Conservation (phyloP, 805 yeast species). For the Wickerhamiella kazuoi region DNA sequence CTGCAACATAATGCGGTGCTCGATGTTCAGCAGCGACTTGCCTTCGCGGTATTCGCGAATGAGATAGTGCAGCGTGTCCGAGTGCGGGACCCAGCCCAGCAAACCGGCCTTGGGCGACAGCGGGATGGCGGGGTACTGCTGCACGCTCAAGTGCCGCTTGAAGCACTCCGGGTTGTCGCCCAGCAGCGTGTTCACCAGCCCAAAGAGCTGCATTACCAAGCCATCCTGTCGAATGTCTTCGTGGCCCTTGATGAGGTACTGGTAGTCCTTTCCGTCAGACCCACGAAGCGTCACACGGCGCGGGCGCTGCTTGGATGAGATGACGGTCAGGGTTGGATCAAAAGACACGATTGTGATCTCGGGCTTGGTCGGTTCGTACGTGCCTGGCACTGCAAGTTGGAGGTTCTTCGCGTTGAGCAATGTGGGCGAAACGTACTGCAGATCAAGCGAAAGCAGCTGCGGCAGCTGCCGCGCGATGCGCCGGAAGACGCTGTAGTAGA, state of each 20-base stretch:
- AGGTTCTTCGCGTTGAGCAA: constrained; percentile 59
- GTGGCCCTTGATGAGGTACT: constrained; percentile 75
- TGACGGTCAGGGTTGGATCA: constrained; percentile 71
- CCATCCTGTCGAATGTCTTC: constrained; percentile 97
- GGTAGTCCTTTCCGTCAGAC: constrained; percentile 81
- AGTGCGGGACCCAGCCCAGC: constrained; percentile 92
- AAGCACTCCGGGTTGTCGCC: constrained; percentile 88
- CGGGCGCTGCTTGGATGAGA: constrained; percentile 92
- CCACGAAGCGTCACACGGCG: constrained; percentile 66
- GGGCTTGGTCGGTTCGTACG: constrained; percentile 71
- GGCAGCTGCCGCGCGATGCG: constrained; percentile 79
- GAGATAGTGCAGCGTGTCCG: constrained; percentile 88
- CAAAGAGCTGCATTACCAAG: constrained; percentile 93
- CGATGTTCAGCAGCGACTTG: constrained; percentile 75
- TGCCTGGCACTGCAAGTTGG: constrained; percentile 85
- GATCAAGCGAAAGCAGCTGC: constrained; percentile 65
- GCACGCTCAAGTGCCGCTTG: constrained; percentile 86
- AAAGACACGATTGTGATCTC: constrained; percentile 54
- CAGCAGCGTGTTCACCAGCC: constrained; percentile 78
- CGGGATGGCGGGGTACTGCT: constrained; percentile 84
- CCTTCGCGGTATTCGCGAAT: constrained; percentile 87
- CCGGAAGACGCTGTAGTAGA: constrained; percentile 83
- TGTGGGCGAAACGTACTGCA: constrained; percentile 88
- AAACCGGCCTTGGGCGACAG: constrained; percentile 93
- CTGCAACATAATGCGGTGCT: constrained; percentile 87